A percentile compares a stretch with the other conserved stretches of the same genome.
Evolutionary conservation across 257 asterid species (phyloP).

Genomic region (Linderniella brevidens): DNA sequence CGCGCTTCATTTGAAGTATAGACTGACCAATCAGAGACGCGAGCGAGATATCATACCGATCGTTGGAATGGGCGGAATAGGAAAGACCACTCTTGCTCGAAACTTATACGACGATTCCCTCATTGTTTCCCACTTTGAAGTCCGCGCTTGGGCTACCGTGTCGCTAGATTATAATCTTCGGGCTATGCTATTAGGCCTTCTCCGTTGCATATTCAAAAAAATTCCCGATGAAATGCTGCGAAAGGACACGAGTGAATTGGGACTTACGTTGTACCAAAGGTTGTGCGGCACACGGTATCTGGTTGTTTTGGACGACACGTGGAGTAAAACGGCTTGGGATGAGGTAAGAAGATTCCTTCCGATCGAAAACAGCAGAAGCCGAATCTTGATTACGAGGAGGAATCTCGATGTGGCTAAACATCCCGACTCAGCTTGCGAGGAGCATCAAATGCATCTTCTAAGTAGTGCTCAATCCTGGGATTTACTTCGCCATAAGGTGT

Average conservation of each 20-base stretch:
- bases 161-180: slow-evolving; percentile 8
- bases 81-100: slow-evolving; percentile 10
- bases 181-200: not conserved
- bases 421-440: not conserved
- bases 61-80: slow-evolving; percentile 7
- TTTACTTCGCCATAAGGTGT: not conserved
- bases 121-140: slow-evolving; percentile 5
- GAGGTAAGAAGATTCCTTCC: slow-evolving; percentile 2
- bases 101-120: slow-evolving; percentile 2
- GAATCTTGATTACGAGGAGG: slow-evolving; percentile 6
- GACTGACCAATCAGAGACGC: not conserved
- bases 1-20: not conserved
- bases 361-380: slow-evolving; percentile 1
- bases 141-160: slow-evolving; percentile 4
- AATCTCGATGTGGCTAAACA: slow-evolving; percentile 1
- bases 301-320: slow-evolving; percentile 8
- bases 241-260: not conserved
- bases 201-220: not conserved
- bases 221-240: not conserved
- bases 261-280: not conserved
- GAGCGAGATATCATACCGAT: slow-evolving; percentile 2
- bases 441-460: not conserved
- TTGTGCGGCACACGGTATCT: slow-evolving; percentile 4
- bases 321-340: slow-evolving; percentile 11
- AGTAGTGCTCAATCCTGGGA: slow-evolving; percentile 4